Evolutionary conservation across 805 yeast species (phyloP).

Genomic region (Brettanomyces anomalus): DNA sequence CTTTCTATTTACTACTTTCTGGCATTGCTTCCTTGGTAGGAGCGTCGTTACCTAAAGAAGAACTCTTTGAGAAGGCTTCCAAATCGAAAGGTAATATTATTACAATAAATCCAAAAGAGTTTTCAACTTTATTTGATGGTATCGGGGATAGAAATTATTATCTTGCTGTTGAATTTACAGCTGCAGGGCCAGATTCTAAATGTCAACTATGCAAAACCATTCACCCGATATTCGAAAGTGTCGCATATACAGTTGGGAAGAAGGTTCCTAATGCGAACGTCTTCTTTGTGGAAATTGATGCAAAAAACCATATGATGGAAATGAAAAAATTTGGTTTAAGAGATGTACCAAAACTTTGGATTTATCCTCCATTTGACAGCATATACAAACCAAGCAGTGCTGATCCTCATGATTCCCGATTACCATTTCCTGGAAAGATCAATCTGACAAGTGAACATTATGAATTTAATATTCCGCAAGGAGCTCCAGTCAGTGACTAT

Average conservation of each 20-base stretch:
- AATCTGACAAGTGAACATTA: constrained; percentile 19
- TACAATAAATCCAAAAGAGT: constrained; percentile 5
- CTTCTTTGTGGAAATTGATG: constrained; percentile 36
- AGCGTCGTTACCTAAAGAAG: constrained; percentile 11
- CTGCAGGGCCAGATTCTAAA: constrained; percentile 31
- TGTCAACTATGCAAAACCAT: constrained; percentile 43
- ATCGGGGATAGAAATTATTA: constrained; percentile 36
- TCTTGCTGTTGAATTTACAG: constrained; percentile 44
- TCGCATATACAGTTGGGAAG: constrained; percentile 33
- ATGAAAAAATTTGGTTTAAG: constrained; percentile 34
- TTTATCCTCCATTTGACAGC: constrained; percentile 36
- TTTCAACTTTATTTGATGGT: not conserved
- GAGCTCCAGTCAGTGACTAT: not conserved
- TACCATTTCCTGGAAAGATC: constrained; percentile 9
- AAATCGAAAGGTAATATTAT: constrained; percentile 30
- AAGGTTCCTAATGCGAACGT: constrained; percentile 33
- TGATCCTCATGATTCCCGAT: constrained; percentile 10
- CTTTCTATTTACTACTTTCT: not conserved
- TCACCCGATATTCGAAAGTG: constrained; percentile 30
- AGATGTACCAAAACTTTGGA: constrained; percentile 60
- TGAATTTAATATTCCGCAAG: constrained; percentile 1
- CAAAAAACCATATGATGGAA: constrained; percentile 31
- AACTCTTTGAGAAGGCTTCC: constrained; percentile 8
- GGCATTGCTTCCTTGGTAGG: not conserved
- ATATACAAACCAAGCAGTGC: constrained; percentile 13